These are phyloP conservation scores for Phaseolus lunatus DNA, from an alignment of 306 rosid species.

Conservation along the genomic window DNA sequence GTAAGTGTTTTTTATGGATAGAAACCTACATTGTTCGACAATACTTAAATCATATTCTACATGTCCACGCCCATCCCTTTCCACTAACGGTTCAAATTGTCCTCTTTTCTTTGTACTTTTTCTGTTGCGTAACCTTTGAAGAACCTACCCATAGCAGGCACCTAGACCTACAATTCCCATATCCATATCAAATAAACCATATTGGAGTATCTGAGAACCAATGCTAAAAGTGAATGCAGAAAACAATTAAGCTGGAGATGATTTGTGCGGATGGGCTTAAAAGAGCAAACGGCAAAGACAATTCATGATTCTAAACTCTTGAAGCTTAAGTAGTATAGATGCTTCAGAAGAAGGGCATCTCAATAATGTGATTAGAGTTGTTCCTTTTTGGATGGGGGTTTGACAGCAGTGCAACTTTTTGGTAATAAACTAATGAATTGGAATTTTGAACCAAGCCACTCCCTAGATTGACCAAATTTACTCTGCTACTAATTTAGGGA, in stretches of 20 bases:
- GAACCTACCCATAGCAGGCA: conserved; percentile 22
- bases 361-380: conserved; percentile 6
- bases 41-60: conserved; percentile 40
- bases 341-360: conserved; percentile 34
- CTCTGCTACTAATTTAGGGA: not conserved
- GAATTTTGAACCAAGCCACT: conserved; percentile 39
- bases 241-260: conserved; percentile 24
- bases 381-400: conserved; percentile 32
- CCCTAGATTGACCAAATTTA: conserved; percentile 44
- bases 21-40: conserved; percentile 16
- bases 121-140: conserved; percentile 40
- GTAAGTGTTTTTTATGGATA: conserved; percentile 23
- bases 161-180: conserved; percentile 31
- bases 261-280: conserved; percentile 46
- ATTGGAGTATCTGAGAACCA: conserved; percentile 11
- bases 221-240: conserved; percentile 13
- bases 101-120: conserved; percentile 33
- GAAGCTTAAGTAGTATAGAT: conserved; percentile 40
- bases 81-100: conserved; percentile 30
- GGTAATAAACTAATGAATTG: conserved; percentile 28
- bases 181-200: conserved; percentile 17
- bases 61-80: conserved; percentile 18
- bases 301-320: conserved; percentile 19
- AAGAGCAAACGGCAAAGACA: conserved; percentile 31
- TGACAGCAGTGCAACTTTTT: conserved; percentile 19